Evolutionary conservation across 192 early-diverging fungal species (phyloP), one percentile per base, ranked within the genome.

Genomic region (Cladochytrium replicatum): DNA sequence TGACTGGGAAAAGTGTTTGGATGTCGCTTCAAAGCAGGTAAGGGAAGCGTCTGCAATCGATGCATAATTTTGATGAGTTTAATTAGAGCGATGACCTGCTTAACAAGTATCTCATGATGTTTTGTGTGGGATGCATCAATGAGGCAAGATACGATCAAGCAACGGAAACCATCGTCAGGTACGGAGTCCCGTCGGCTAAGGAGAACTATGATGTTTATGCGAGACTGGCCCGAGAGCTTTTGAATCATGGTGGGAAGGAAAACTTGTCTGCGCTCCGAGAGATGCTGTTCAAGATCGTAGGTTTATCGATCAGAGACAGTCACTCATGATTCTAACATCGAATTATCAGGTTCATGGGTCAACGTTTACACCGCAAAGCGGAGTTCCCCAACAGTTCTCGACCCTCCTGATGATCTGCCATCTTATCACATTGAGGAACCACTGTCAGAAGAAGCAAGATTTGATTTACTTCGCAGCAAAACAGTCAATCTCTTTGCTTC

Each of bases 1-100:
- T 5, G 68, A 81, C 11, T 81, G 78, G 78, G 78, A 80, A 25
- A 69, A 69, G 45, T 81, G 78, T 52, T 46, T 81, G 21, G 75
- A 77, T 21, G 71, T 54, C 11, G 75, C 78, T 0, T 24, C 65
- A 15, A 17, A 25, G 21, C 55, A 67, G 51, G 64, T 48, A 63
- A 21, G 49, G 26, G 29, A 50, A 19, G 2, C 19, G 2, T 22
- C 19, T 30, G 19, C 4, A 42, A 2, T 61, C 56, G 22, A 42
- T 31, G 44, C 8, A 15, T 58, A 64, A 25, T n/a, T 17, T 40
- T 56, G 7, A 22, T 37, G 28, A 24, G 17, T 24, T 39, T 60
- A 50, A 40, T 8, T 21, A 71, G 60, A 58, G 71, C 8, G 27
- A 46, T 6, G 74, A 67, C 1, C 43, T 70, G 9, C 37, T 80